Evolutionary conservation across 495 filamentous ascomycete species (phyloP), one percentile per base, ranked within the genome.

Genomic region (Xylaria acuta): DNA sequence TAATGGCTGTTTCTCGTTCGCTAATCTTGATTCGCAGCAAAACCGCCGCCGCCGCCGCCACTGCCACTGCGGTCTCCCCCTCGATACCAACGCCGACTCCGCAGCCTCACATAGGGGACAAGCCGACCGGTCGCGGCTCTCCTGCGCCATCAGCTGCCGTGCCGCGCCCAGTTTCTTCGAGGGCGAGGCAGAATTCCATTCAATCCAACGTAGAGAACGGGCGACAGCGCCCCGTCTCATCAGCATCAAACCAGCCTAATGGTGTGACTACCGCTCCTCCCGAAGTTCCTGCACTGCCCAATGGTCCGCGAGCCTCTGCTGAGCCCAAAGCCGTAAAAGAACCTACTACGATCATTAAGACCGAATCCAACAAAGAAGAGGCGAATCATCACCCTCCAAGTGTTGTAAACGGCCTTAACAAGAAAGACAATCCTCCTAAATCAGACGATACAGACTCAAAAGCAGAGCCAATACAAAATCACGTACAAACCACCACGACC

Each of bases 161-260:
- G 62, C 78, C 81, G n/a, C 80, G 92, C 53, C 89, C 91, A 20
- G 86, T 88, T 47, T 88, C 90, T 4, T 89, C 90, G 20, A 88
- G 92, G 73, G 89, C 87, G 18, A 91, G 93, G 71, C 91, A 93
- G 74, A 92, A 88, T 73, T 89, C 90, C 2, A 87, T 84, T 20
- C 86, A 88, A 60, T 86, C 87, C 4, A 83, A 76, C 22, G 75
- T 83, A 36, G 86, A 91, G 75, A 81, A 78, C 64, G 77, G 82
- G 11, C 87, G 89, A 41, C 87, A 88, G 64, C 84, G 88, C 51
- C 89, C 90, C 0, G 77, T 87, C 4, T 90, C 92, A 1, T 90
- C 88, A 0, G 84, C 88, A 1, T 89, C 90, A 5, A 91, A 86
- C 73, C 85, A 78, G 49, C 81, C 81, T 34, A 80, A 84, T 69